phyloP scores from a whole-genome alignment of 2,329 filamentous ascomycete genomes.

The Thermochaetoides dissita region DNA sequence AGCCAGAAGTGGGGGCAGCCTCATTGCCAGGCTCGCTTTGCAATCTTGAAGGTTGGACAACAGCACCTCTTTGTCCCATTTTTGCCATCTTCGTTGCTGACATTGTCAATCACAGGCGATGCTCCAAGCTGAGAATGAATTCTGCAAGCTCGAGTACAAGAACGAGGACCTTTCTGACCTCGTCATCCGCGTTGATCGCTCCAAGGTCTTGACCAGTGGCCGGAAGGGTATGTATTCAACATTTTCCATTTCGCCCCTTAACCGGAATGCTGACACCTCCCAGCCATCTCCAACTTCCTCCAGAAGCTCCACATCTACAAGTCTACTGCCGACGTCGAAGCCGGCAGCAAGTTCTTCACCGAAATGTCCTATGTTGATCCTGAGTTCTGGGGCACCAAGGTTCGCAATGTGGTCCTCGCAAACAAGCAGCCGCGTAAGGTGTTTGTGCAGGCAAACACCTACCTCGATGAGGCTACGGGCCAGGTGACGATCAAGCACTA shows the following conservation, averaged over 20 bases:
- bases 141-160: constrained; percentile 66
- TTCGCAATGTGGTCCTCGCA: constrained; percentile 59
- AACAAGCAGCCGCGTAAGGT: constrained; percentile 79
- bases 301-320: constrained; percentile 92
- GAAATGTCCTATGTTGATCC: constrained; percentile 69
- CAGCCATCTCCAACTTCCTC: constrained; percentile 70
- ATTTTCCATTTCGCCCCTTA: neutral
- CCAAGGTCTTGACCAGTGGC: constrained; percentile 73
- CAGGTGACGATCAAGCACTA: constrained; percentile 73
- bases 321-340: constrained; percentile 68
- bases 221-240: constrained; percentile 40
- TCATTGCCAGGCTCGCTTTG: constrained; percentile 83
- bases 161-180: constrained; percentile 66
- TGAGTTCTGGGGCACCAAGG: constrained; percentile 70
- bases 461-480: constrained; percentile 51
- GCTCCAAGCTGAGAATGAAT: constrained; percentile 71
- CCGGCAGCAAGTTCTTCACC: constrained; percentile 66
- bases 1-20: constrained; percentile 82
- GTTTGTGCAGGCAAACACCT: constrained; percentile 88
- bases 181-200: constrained; percentile 68
- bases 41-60: constrained; percentile 48
- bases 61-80: too few relatives aligned
- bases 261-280: neutral
- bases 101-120: constrained; percentile 41
- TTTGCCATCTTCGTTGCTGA: neutral